Evolutionary conservation across 2,329 filamentous ascomycete genomes (phyloP).

Genomic region (Fusarium compactum): DNA sequence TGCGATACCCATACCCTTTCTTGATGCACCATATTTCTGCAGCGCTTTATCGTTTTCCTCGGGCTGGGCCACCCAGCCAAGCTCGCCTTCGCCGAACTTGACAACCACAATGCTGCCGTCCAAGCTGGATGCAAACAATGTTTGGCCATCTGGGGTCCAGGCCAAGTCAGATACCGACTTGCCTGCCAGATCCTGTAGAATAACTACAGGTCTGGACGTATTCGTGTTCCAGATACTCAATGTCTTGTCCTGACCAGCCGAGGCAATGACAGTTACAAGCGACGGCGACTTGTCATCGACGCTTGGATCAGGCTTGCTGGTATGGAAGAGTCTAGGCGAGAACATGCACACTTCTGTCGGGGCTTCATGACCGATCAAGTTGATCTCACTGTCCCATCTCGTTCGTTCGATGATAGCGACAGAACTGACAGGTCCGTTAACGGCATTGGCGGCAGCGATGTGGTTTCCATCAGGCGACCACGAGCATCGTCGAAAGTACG

Average conservation of each 20-base stretch:
- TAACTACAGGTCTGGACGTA: constrained; percentile 89
- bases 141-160: constrained; percentile 93
- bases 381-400: constrained; percentile 96
- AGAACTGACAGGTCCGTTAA: constrained; percentile 96
- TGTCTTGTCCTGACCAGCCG: constrained; percentile 95
- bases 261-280: constrained; percentile 92
- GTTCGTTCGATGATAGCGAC: constrained; percentile 95
- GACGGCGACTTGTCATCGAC: constrained; percentile 58
- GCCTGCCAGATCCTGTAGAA: constrained; percentile 86
- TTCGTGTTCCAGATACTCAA: constrained; percentile 98
- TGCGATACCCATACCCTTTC: constrained; percentile 89
- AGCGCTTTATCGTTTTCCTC: constrained; percentile 94
- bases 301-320: constrained; percentile 71
- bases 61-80: constrained; percentile 87
- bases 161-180: constrained; percentile 96
- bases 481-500: constrained; percentile 95
- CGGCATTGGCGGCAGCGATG: constrained; percentile 95
- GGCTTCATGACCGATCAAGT: constrained; percentile 95
- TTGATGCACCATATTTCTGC: constrained; percentile 89
- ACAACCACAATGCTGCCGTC: constrained; percentile 89
- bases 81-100: constrained; percentile 85
- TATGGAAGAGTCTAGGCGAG: constrained; percentile 88
- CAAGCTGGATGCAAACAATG: constrained; percentile 85
- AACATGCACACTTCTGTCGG: constrained; percentile 98
- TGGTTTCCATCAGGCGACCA: constrained; percentile 98